These are phyloP conservation scores for Cryomyces minteri DNA, from an alignment of 495 filamentous ascomycete genomes.

Conservation along the genomic window DNA sequence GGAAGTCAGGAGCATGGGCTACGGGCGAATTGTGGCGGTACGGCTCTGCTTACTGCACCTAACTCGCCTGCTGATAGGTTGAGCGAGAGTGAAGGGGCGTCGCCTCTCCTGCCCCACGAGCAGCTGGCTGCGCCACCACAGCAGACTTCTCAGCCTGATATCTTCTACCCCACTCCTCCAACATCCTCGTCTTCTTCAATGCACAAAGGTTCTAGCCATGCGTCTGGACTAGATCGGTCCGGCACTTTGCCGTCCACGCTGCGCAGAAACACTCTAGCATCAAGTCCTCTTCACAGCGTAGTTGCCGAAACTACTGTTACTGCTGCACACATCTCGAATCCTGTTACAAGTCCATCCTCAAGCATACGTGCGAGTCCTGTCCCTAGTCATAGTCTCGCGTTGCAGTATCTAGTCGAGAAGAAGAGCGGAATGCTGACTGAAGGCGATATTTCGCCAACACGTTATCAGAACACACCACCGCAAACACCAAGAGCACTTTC, in stretches of 20 bases:
- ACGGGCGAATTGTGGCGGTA: not conserved
- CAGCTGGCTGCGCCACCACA: not conserved
- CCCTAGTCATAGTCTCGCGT: conserved; percentile 20
- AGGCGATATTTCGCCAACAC: conserved; percentile 38
- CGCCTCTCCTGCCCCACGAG: conserved; percentile 13
- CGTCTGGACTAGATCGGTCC: no score
- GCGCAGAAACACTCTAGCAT: conserved; percentile 27
- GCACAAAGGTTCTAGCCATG: conserved; percentile 2
- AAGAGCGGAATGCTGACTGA: conserved; percentile 76
- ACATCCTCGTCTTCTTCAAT: conserved; percentile 11
- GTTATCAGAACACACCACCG: conserved; percentile 72
- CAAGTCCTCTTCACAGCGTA: conserved; percentile 45
- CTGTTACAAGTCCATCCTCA: conserved; percentile 39
- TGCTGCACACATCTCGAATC: conserved; percentile 61
- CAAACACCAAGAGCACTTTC: conserved; percentile 78
- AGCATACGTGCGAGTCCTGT: conserved; percentile 30
- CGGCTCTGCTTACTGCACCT: conserved; percentile 7
- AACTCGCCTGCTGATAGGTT: conserved; percentile 3
- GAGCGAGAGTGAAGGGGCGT: conserved; percentile 2
- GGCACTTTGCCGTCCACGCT: conserved; percentile 14
- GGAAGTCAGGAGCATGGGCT: conserved; percentile 1
- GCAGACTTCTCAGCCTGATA: conserved; percentile 2
- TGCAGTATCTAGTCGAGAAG: conserved; percentile 35
- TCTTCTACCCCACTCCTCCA: conserved; percentile 13
- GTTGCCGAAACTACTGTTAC: conserved; percentile 46